Conservation (phyloP, 2,329 filamentous ascomycete species). For the Botrytis tulipae region DNA sequence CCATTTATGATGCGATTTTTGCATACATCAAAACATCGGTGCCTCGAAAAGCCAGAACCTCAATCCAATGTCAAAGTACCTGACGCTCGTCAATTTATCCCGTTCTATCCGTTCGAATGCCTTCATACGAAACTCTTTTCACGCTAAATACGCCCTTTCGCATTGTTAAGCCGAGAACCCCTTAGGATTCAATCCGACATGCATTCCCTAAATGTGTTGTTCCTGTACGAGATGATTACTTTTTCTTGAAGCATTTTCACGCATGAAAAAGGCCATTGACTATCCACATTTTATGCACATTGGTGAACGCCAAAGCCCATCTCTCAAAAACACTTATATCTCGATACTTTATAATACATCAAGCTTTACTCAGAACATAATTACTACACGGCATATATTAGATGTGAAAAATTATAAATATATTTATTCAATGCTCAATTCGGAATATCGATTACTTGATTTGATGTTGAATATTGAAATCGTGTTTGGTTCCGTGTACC, state of each 20-base stretch:
- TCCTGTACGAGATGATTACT: neutral
- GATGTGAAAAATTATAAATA: neutral
- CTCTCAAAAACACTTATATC: neutral
- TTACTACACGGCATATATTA: neutral
- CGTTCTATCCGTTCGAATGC: neutral
- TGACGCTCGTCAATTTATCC: too few relatives aligned
- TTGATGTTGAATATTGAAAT: neutral
- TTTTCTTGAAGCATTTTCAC: neutral
- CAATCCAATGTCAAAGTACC: neutral
- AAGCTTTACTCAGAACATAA: neutral
- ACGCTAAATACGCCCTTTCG: neutral
- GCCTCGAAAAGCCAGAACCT: neutral
- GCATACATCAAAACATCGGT: neutral
- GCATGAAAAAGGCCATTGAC: neutral
- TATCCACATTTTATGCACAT: neutral
- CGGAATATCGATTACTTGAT: neutral
- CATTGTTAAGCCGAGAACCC: neutral
- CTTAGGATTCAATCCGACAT: neutral
- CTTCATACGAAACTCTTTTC: neutral
- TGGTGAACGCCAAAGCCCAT: neutral
- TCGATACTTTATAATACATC: neutral
- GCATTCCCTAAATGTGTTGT: neutral
- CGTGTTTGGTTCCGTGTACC: neutral
- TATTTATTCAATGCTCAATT: neutral
- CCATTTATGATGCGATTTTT: neutral